phyloP scores from a whole-genome alignment of 2,329 filamentous ascomycete species.

The Fusarium fujikuroi region DNA sequence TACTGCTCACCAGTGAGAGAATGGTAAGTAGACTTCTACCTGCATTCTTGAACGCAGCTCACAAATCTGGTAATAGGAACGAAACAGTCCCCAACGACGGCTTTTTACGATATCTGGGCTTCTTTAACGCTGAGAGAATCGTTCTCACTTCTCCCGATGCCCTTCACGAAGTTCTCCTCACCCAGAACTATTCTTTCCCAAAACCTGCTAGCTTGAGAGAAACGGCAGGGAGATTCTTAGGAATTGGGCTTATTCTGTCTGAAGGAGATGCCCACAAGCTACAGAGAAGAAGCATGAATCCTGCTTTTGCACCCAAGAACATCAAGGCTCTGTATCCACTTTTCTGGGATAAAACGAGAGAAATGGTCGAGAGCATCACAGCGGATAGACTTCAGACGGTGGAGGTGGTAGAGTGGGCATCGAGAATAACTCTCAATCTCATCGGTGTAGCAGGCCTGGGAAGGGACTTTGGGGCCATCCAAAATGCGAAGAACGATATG shows the following conservation, averaged over 20 bases:
- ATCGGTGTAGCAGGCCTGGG: slow-evolving; percentile 78
- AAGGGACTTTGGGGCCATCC: slow-evolving; percentile 73
- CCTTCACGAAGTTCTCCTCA: slow-evolving; percentile 73
- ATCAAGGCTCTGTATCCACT: slow-evolving; percentile 84
- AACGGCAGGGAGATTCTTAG: slow-evolving; percentile 72
- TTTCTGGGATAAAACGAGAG: slow-evolving; percentile 81
- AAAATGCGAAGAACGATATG: slow-evolving; percentile 68
- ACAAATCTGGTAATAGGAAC: slow-evolving; percentile 57
- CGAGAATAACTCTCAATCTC: slow-evolving; percentile 76
- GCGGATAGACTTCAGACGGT: slow-evolving; percentile 55
- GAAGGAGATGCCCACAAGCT: slow-evolving; percentile 93
- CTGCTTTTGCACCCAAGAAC: slow-evolving; percentile 86
- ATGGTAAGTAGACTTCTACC: slow-evolving; percentile 52
- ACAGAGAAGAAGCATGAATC: slow-evolving; percentile 82
- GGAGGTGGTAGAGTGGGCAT: slow-evolving; percentile 70
- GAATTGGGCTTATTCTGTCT: slow-evolving; percentile 78
- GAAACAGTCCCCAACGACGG: slow-evolving; percentile 72
- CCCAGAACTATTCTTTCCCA: slow-evolving; percentile 74
- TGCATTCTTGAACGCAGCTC: background rate
- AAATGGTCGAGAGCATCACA: slow-evolving; percentile 72
- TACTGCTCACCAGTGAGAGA: slow-evolving; percentile 57
- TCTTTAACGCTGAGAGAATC: slow-evolving; percentile 71
- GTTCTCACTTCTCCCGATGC: slow-evolving; percentile 70
- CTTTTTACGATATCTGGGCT: slow-evolving; percentile 71
- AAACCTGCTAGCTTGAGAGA: slow-evolving; percentile 67